Base-by-base conservation (phyloP, 805 yeast genomes). In the Saccharomycopsis javanensis region DNA sequence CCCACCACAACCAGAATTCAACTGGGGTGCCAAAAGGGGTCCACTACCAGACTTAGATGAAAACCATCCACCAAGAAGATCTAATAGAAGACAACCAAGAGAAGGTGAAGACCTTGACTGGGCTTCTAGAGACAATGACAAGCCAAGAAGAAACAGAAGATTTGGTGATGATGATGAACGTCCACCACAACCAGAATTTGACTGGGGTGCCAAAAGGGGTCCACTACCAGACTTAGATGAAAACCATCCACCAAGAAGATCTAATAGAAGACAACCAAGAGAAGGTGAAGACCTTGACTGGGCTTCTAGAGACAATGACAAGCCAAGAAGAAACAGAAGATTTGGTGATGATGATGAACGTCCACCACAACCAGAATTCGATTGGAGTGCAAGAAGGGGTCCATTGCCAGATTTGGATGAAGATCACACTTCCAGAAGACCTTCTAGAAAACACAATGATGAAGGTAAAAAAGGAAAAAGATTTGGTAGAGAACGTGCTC, bases 21-120 rank as follows among this genome's bases (percentile, higher is more conserved):
- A 79, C 68, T 69, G 63, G 62, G 55, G 56, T 54, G 58, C 61
- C 60, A 57, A 52, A 51, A 55, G 59, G 50, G 64, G 64, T 28
- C 61, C 61, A 58, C 57, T 59, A 65, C 35, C 56, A 27, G 38
- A 56, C 5, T n/a, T 16, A 42, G 48, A 42, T 42, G 48, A 42
- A 2, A 20, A 42, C 13, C 28, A n/a, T 42, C 59, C 70, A 72
- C 58, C 69, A 65, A 60, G 54, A 53, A 57, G 51, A 53, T 57
- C 33, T 30, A 68, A 60, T 55, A 61, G 66, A 55, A 65, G 65
- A 62, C 72, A 69, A 62, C 72, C 75, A 69, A 73, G 73, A 61
- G 80, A 75, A 64, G 83, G 77, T 64, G 80, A 81, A 51, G 80
- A 80, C 33, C 70, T 82, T 55, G 88, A 85, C 69, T 83, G 88